Evolutionary conservation across 805 yeast species (phyloP), one percentile per base, ranked within the genome.

Genomic region (Kregervanrija pseudodelftensis): DNA sequence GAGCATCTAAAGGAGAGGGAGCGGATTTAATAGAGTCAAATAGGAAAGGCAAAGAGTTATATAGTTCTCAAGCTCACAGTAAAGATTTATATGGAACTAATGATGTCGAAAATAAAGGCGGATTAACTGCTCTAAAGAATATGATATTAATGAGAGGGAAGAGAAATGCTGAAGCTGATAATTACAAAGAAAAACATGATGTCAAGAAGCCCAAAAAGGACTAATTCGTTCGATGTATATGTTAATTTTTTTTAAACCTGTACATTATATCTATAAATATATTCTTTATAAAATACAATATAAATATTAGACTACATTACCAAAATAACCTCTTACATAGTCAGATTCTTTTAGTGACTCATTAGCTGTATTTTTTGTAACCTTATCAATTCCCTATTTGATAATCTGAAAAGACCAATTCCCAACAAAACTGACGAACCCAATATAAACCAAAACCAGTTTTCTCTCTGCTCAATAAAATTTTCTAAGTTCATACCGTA

Each of bases 401-500:
- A 76, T 42, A 70, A 63, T 5, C 63, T 58, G 43, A 87, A 76
- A 10, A 89, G 66, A 7, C 67, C 51, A 1, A 72, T 45, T 33
- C 76, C 49, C 15, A 50, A 52, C 3, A 65, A 41, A 9, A 76
- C 57, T 2, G 79, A 66, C 0, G 82, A 67, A 1, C 70, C 48
- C 1, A 71, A 61, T 5, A 82, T 74, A 1, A 79, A 60, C 3
- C 61, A 59, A 58, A 88, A 85, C 31, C 96, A 96, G 50, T 74
- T 72, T 44, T 76, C 74, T 1, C 80, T 68, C 45, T 89, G 95
- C 60, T 93, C 99, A 16, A 93, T 81, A 58, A 85, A 89, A 64
- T 91, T 93, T 57, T 85, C 87, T 61, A 93, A 68, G 64, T 93
- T 93, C 99, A 93, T 93, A 33, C 99, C 99, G 63, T 90, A 93